These are phyloP conservation scores for Nakazawaea pomicola DNA, from an alignment of 805 yeast species.

Conservation along the genomic window DNA sequence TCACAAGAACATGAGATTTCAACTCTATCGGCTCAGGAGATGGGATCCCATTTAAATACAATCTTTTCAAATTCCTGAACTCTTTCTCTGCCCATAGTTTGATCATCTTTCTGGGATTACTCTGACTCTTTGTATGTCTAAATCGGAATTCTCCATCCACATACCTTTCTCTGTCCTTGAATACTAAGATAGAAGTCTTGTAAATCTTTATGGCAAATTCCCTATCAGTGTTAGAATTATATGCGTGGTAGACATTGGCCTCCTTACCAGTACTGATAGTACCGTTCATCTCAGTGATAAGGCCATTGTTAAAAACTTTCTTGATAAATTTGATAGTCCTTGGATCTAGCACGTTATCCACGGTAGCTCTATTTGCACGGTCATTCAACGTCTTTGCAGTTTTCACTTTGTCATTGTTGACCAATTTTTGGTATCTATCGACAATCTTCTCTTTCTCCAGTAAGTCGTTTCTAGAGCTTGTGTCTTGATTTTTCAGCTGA, in stretches of 20 bases:
- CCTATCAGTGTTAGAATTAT: slow-evolving; percentile 34
- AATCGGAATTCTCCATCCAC: slow-evolving; percentile 96
- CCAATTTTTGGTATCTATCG: slow-evolving; percentile 11
- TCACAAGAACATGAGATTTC: slow-evolving; percentile 84
- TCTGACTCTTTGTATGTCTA: slow-evolving; percentile 75
- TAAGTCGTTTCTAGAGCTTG: slow-evolving; percentile 9
- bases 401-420: slow-evolving; percentile 12
- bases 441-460: slow-evolving; percentile 12
- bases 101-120: slow-evolving; percentile 96
- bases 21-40: slow-evolving; percentile 90
- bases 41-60: slow-evolving; percentile 76
- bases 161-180: slow-evolving; percentile 92
- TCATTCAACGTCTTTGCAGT: slow-evolving; percentile 12
- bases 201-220: slow-evolving; percentile 90
- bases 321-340: slow-evolving; percentile 81
- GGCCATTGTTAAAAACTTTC: slow-evolving; percentile 77
- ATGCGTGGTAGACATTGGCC: slow-evolving; percentile 95
- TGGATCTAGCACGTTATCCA: slow-evolving; percentile 94
- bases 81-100: slow-evolving; percentile 99
- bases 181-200: slow-evolving; percentile 94
- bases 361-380: slow-evolving; percentile 85
- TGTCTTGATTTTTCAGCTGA: neutral
- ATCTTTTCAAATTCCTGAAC: slow-evolving; percentile 84
- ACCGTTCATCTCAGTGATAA: slow-evolving; percentile 83
- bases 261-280: slow-evolving; percentile 96